Evolutionary conservation across 2,329 filamentous ascomycete species (phyloP).

Genomic region (Metarhizium robertsii): DNA sequence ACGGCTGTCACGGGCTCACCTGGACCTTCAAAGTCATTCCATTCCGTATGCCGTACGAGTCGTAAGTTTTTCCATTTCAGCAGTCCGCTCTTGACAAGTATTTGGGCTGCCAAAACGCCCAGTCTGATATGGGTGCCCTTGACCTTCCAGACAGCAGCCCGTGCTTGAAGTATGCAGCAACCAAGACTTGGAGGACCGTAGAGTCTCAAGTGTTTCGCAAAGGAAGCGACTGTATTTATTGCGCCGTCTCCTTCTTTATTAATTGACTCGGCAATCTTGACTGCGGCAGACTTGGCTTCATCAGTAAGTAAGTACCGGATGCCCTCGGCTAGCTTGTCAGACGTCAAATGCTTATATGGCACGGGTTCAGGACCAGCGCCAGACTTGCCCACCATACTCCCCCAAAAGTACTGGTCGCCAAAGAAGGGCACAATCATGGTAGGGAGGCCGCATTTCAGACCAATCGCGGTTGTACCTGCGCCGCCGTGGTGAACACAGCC

Average conservation of each 20-base stretch:
- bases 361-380: constrained; percentile 57
- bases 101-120: constrained; percentile 54
- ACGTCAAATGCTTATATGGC: constrained; percentile 57
- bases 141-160: constrained; percentile 56
- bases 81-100: constrained; percentile 52
- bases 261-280: constrained; percentile 52
- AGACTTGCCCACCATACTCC: constrained; percentile 54
- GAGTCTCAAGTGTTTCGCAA: constrained; percentile 51
- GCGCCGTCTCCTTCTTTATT: constrained; percentile 58
- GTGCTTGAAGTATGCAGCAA: constrained; percentile 55
- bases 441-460: constrained; percentile 60
- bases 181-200: constrained; percentile 46
- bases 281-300: constrained; percentile 47
- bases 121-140: constrained; percentile 52
- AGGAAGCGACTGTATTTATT: constrained; percentile 56
- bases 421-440: constrained; percentile 76
- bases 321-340: constrained; percentile 57
- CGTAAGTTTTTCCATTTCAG: constrained; percentile 54
- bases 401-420: constrained; percentile 74
- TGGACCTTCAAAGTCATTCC: constrained; percentile 70
- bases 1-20: constrained; percentile 63
- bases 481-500: constrained; percentile 70
- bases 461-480: constrained; percentile 67
- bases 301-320: constrained; percentile 59
- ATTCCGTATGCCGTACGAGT: constrained; percentile 58